phyloP scores from a whole-genome alignment of 192 early-diverging fungal species.

The Backusella circina region DNA sequence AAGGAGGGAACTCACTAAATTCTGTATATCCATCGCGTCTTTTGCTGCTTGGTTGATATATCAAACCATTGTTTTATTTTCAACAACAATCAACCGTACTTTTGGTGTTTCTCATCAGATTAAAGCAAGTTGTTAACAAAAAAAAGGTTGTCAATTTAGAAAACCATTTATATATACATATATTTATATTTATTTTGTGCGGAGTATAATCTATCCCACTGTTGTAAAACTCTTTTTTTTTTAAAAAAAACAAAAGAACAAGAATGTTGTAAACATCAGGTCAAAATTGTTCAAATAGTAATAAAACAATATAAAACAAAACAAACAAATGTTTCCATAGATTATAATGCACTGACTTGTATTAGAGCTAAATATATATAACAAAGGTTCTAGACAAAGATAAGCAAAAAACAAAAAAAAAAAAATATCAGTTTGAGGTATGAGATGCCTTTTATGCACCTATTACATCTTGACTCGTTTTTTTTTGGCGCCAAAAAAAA shows the following conservation, averaged over 20 bases:
- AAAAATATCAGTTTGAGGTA: not conserved
- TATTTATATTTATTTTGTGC: not conserved
- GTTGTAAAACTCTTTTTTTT: not conserved
- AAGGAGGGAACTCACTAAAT: not conserved
- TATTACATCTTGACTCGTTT: not conserved
- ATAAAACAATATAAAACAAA: not conserved
- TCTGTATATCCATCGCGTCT: not conserved
- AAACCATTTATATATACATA: not conserved
- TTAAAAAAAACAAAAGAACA: not conserved
- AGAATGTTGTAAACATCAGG: not conserved
- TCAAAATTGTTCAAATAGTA: not conserved
- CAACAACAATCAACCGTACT: not conserved
- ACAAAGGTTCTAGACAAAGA: no score
- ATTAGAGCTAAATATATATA: no score
- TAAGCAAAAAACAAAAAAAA: not conserved
- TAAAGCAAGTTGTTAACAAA: not conserved
- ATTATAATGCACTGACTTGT: not conserved
- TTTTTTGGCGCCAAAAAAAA: not conserved
- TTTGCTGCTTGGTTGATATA: not conserved
- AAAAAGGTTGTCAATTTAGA: not conserved
- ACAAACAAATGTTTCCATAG: not conserved
- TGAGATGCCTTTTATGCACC: not conserved
- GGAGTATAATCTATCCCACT: not conserved
- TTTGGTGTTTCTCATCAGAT: not conserved
- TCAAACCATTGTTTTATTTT: not conserved